A percentile compares a stretch with the other conserved stretches of the same genome.
phyloP scores from a whole-genome alignment of 768 basidiomycete species.

The Collybia sp. region DNA sequence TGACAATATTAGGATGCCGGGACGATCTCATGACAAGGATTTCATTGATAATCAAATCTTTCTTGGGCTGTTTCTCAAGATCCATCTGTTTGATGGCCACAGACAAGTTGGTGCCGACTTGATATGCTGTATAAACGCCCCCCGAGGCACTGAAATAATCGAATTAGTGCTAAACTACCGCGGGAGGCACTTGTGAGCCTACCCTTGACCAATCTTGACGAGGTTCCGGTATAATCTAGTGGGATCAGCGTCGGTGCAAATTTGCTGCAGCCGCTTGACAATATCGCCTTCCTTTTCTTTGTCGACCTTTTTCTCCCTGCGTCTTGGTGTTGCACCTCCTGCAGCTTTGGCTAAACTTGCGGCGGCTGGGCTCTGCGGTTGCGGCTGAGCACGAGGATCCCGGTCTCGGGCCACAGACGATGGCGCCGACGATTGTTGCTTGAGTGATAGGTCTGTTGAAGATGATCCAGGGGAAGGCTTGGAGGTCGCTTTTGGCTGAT shows the following conservation, averaged over 20 bases:
- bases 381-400: conserved; percentile 38
- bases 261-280: conserved; percentile 83
- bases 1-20: conserved; percentile 98
- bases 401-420: conserved; percentile 2
- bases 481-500: conserved; percentile 26
- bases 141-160: conserved; percentile 75
- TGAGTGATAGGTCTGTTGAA: conserved; percentile 51
- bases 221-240: conserved; percentile 89
- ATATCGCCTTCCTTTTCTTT: conserved; percentile 85
- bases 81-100: conserved; percentile 99
- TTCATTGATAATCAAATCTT: conserved; percentile 99
- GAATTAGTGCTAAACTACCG: conserved; percentile 3
- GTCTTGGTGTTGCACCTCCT: conserved; percentile 76
- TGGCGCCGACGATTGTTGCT: conserved; percentile 17
- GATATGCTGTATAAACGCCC: conserved; percentile 97
- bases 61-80: conserved; percentile 98
- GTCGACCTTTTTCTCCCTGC: conserved; percentile 86
- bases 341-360: conserved; percentile 62
- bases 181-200: conserved; percentile 15
- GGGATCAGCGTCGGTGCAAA: conserved; percentile 97
- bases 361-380: conserved; percentile 59
- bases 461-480: conserved; percentile 58
- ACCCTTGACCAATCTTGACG: conserved; percentile 99
- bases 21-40: conserved; percentile 98
- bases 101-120: conserved; percentile 88